These are phyloP conservation scores for Thecaphora frezii DNA, from an alignment of 1,284 basidiomycete genomes.

Conservation along the genomic window DNA sequence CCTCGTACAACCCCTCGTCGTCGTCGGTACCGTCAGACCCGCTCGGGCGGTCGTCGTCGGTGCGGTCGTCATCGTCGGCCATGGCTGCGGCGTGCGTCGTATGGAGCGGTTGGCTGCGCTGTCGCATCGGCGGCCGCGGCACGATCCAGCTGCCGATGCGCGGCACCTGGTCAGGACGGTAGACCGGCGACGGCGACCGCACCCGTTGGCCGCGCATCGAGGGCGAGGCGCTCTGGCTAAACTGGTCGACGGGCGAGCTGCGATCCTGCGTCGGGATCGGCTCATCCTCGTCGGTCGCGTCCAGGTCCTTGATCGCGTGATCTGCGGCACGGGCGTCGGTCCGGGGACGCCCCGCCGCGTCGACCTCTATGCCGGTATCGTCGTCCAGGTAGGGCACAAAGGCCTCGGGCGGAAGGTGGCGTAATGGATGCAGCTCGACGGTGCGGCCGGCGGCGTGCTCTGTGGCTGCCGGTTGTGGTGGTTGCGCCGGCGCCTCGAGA, in stretches of 20 bases:
- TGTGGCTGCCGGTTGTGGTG: no score
- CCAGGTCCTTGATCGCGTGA: not conserved
- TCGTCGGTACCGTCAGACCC: no score
- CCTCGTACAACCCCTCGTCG: not conserved
- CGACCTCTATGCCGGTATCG: conserved; percentile 22
- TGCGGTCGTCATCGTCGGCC: no score
- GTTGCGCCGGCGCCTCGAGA: no score
- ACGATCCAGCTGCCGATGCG: not conserved
- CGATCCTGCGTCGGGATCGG: not conserved
- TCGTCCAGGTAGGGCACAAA: conserved; percentile 31
- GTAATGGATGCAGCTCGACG: conserved; percentile 7
- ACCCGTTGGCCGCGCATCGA: no score
- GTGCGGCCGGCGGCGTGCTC: no score
- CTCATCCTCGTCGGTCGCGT: not conserved
- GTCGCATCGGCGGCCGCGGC: not conserved
- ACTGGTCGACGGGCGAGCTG: conserved; percentile 26
- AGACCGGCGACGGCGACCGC: not conserved
- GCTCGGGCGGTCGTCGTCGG: no score
- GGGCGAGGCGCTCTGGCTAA: conserved; percentile 14
- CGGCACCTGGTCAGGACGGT: not conserved
- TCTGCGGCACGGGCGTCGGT: no score
- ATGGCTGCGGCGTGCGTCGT: conserved; percentile 6
- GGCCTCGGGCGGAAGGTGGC: conserved; percentile 10
- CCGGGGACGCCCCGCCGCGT: conserved; percentile 3
- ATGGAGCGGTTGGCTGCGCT: no score